Base-by-base conservation (phyloP, 2,329 filamentous ascomycete genomes). In the Lachnellula subtilissima region DNA sequence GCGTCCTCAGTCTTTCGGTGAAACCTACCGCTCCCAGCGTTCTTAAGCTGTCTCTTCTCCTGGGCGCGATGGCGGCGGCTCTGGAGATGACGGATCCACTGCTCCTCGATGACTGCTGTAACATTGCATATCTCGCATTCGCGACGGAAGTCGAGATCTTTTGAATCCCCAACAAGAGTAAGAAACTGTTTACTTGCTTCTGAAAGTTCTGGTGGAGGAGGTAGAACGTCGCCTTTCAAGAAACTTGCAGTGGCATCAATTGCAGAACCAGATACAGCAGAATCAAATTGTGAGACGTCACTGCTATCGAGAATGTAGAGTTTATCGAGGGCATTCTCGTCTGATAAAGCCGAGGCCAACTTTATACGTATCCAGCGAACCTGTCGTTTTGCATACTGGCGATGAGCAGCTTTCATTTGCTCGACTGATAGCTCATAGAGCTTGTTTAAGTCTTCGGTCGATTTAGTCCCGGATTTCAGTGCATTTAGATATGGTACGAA, bases 371-470 rank as follows among this genome's bases (percentile, higher is more conserved):
- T 95, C 91, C 92, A 99, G 56, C 86, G 83, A 17, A 89, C 76
- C 70, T 99, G 94, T 7, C 87, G 84, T 58, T 85, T 88, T 2
- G 93, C 89, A 68, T 99, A 99, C 63, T 92, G 90, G 9, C 91
- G 82, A 0, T 92, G 99, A 2, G 89, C 89, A 5, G 83, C 81
- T 69, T 95, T 91, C 61, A 91, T 92, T 50, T 84, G 81, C 61
- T 93, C 88, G 0, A 96, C 73, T 0, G 84, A 86, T 0, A 77
- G 69, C 1, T 69, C 64, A 62, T 81, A 85, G 14, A 91, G 70
- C 17, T 75, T 75, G 19, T 80, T 76, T 1, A 88, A 72, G 4
- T 81, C 75, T 57, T 66, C 52, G 42, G 61, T 49, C 28, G 65
- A 59, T 53, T 64, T 23, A 52, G 61, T 54, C 7, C 62, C 64